Evolutionary conservation across 2,329 filamentous ascomycete genomes (phyloP).

Genomic region (Calonectria naviculata): DNA sequence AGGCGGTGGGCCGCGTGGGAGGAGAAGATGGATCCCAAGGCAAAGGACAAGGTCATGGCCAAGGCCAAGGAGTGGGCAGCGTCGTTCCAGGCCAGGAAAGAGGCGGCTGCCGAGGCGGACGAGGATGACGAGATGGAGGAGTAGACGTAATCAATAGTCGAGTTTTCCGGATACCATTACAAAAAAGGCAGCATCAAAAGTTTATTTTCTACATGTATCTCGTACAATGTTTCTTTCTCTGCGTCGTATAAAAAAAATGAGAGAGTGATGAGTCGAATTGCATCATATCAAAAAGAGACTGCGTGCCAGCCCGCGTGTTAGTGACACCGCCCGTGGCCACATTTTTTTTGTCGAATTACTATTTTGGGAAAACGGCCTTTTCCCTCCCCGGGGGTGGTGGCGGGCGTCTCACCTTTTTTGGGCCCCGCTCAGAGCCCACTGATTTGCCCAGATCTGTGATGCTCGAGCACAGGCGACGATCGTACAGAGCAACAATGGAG

Average conservation of each 20-base stretch:
- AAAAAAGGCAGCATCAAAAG: constrained; percentile 32
- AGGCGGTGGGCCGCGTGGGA: constrained; percentile 94
- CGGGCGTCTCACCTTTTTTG: neutral
- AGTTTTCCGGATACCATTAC: constrained; percentile 40
- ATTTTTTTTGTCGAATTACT: neutral
- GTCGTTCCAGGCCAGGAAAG: constrained; percentile 57
- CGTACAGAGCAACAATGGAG: neutral
- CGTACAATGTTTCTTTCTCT: neutral
- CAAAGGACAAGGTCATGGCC: constrained; percentile 75
- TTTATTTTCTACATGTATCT: constrained; percentile 22
- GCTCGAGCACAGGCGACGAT: neutral
- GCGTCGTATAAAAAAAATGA: neutral
- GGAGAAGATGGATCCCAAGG: constrained; percentile 75
- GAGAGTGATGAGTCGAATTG: neutral
- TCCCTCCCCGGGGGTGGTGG: too few species aligned
- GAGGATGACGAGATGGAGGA: constrained; percentile 51
- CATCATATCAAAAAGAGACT: neutral
- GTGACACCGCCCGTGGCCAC: neutral
- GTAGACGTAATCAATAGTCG: constrained; percentile 27
- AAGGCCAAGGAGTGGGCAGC: constrained; percentile 78
- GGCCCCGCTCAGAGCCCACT: neutral
- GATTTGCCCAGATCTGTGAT: neutral
- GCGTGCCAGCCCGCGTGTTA: neutral
- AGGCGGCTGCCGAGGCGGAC: constrained; percentile 45
- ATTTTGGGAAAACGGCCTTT: neutral